Evolutionary conservation across 2,329 filamentous ascomycete species (phyloP).

Genomic region (Leptographium radiaticola): DNA sequence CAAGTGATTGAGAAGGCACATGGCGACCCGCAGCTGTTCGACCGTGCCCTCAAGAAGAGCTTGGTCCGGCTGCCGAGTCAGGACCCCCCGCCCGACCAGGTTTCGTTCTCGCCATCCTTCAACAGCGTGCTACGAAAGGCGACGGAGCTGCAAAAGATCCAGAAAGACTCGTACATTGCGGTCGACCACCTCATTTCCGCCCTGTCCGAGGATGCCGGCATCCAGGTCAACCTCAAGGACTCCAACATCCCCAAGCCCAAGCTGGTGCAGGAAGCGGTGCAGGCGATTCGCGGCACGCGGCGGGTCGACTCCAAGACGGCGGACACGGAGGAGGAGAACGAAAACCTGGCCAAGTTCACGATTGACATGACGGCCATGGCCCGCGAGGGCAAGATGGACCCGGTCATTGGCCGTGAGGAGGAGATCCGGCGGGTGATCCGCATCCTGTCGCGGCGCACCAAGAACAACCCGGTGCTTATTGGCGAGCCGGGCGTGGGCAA

Average conservation of each 20-base stretch:
- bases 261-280: constrained; percentile 78
- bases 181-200: constrained; percentile 88
- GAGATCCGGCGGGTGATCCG: constrained; percentile 87
- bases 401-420: constrained; percentile 91
- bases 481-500: constrained; percentile 98
- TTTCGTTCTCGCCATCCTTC: constrained; percentile 71
- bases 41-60: constrained; percentile 79
- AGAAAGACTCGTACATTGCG: constrained; percentile 90
- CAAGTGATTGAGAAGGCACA: constrained; percentile 91
- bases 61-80: constrained; percentile 87
- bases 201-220: constrained; percentile 62
- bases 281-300: constrained; percentile 82
- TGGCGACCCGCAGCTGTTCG: constrained; percentile 80
- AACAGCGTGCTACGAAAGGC: constrained; percentile 72
- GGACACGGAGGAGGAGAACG: constrained; percentile 81
- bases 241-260: constrained; percentile 86
- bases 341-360: constrained; percentile 95
- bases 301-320: constrained; percentile 93
- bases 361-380: constrained; percentile 97
- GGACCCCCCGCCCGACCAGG: constrained; percentile 82
- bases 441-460: constrained; percentile 84
- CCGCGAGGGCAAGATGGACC: constrained; percentile 93
- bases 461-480: constrained; percentile 97
- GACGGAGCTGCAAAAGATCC: constrained; percentile 86
- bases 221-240: constrained; percentile 66